A percentile compares a stretch with the other conserved stretches of the same genome.
Conservation (phyloP, 2,329 filamentous ascomycete genomes). For the Fusarium vanettenii region DNA sequence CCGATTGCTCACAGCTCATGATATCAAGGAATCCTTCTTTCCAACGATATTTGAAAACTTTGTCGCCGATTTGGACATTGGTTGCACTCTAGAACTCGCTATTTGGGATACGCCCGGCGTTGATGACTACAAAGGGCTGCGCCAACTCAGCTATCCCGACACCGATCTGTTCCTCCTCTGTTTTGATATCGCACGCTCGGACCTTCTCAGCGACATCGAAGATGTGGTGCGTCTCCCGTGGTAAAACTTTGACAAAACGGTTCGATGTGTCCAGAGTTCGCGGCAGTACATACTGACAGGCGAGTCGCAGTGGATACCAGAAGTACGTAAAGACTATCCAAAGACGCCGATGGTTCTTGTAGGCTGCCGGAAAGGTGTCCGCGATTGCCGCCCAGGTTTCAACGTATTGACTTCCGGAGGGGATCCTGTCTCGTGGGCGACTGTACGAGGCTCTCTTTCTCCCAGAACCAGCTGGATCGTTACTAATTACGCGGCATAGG, state of each 20-base stretch:
- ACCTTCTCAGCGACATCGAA: not conserved
- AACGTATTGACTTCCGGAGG: fast-evolving
- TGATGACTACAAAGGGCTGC: not conserved
- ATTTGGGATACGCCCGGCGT: not conserved
- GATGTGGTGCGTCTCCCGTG: not conserved
- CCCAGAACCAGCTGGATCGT: not conserved
- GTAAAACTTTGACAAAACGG: not conserved
- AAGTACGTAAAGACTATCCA: not conserved
- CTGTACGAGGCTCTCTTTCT: not conserved
- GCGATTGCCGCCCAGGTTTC: not conserved
- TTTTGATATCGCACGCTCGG: not conserved
- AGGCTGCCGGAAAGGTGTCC: not conserved
- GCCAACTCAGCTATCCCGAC: not conserved
- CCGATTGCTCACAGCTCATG: not conserved
- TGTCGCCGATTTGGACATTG: not conserved
- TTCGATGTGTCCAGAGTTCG: not conserved
- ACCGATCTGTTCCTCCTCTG: not conserved
- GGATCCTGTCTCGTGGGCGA: not conserved
- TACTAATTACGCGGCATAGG: not conserved
- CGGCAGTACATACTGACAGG: not conserved
- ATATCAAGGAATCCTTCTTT: not conserved
- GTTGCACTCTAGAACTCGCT: not conserved
- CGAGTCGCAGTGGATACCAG: not conserved
- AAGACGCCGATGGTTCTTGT: not conserved
- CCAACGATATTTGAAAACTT: not conserved